Percentiles rank a stretch among this genome's conserved stretches.
Conservation (phyloP, 768 basidiomycete species). For the Mycena latifolia region DNA sequence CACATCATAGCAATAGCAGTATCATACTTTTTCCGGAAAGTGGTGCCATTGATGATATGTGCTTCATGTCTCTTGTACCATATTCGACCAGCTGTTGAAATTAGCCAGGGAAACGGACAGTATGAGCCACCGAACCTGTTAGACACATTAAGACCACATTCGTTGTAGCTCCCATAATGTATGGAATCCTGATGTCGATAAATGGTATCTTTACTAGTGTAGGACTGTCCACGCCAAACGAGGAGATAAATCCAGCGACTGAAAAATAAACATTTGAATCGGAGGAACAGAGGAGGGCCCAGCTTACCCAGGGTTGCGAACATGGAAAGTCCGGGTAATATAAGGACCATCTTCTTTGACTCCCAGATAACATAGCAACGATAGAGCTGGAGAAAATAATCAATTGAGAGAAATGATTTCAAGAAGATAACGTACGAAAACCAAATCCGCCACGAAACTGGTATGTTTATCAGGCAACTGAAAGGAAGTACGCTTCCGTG, state of each 20-base stretch:
- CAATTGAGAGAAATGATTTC: background rate
- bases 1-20: slow-evolving; percentile 4
- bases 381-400: background rate
- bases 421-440: background rate
- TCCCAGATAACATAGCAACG: slow-evolving; percentile 2
- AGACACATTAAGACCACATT: background rate
- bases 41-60: background rate
- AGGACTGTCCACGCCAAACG: background rate
- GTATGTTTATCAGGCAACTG: background rate
- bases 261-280: no score
- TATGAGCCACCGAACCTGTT: background rate
- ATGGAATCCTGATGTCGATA: background rate
- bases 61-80: background rate
- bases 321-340: background rate
- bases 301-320: background rate
- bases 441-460: slow-evolving; percentile 1
- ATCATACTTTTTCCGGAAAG: background rate
- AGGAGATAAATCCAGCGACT: background rate
- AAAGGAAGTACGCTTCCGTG: no score
- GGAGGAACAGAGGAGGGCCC: background rate
- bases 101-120: background rate
- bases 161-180: background rate
- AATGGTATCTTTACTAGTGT: no score
- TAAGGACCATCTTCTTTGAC: background rate
- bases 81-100: background rate